Conservation (phyloP, 805 yeast genomes). For the Yarrowia sp. region DNA sequence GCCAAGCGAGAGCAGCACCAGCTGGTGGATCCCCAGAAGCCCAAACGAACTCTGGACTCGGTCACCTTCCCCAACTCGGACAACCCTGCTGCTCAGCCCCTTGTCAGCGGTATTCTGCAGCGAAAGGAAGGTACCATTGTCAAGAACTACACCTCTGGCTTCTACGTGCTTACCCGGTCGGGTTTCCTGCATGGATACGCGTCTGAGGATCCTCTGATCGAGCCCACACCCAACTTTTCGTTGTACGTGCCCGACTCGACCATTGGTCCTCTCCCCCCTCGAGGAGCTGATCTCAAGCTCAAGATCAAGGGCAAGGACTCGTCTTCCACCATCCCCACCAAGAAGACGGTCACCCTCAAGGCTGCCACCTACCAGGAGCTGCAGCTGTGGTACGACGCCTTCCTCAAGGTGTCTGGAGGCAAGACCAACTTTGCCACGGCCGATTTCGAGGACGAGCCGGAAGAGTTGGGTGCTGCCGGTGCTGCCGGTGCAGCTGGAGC, state of each 20-base stretch:
- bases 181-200: constrained; percentile 49
- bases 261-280: constrained; percentile 41
- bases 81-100: constrained; percentile 46
- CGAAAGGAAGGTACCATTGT: constrained; percentile 47
- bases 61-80: constrained; percentile 44
- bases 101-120: constrained; percentile 48
- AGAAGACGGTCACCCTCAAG: constrained; percentile 44
- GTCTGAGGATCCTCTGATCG: constrained; percentile 44
- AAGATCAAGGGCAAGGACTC: constrained; percentile 47
- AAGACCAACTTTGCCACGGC: constrained; percentile 21
- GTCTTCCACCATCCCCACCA: constrained; percentile 36
- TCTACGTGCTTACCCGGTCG: constrained; percentile 49
- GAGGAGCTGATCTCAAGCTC: constrained; percentile 44
- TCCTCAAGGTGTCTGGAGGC: constrained; percentile 28
- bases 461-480: background rate
- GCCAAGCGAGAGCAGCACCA: constrained; percentile 37
- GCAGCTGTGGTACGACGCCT: constrained; percentile 47
- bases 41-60: constrained; percentile 42
- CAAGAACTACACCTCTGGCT: constrained; percentile 45
- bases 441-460: constrained; percentile 5
- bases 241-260: constrained; percentile 50
- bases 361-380: constrained; percentile 48
- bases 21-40: constrained; percentile 39
- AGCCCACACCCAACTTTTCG: constrained; percentile 48
- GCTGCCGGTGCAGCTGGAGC: constrained; percentile 23